These are phyloP conservation scores for Aspergillus uvarum DNA, from an alignment of 2,329 filamentous ascomycete genomes.

Conservation along the genomic window DNA sequence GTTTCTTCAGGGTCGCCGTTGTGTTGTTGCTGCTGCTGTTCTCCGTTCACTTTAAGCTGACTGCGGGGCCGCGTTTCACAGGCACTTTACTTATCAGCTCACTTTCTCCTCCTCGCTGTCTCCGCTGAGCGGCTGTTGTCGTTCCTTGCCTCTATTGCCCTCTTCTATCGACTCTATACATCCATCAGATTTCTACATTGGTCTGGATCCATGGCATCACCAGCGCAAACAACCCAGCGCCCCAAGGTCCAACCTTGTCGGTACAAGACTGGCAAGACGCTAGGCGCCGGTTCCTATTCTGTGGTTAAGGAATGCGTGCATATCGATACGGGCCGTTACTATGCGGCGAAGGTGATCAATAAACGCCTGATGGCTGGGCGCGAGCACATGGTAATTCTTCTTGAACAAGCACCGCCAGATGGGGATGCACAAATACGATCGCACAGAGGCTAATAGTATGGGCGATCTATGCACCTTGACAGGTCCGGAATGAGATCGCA, in stretches of 20 bases:
- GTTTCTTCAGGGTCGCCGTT: neutral
- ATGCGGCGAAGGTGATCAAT: slow-evolving; percentile 99
- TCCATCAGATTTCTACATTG: neutral
- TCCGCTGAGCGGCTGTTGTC: neutral
- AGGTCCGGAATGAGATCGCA: slow-evolving; percentile 97
- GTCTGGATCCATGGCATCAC: slow-evolving; percentile 31
- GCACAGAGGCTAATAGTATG: slow-evolving; percentile 12
- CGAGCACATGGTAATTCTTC: slow-evolving; percentile 81
- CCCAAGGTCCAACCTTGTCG: slow-evolving; percentile 88
- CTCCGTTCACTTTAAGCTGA: neutral
- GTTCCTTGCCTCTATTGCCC: neutral
- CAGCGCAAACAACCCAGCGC: slow-evolving; percentile 30
- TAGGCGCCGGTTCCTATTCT: slow-evolving; percentile 94
- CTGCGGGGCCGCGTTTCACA: slow-evolving; percentile 3
- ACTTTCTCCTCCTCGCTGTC: neutral
- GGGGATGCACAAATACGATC: slow-evolving; percentile 1
- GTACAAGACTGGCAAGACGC: slow-evolving; percentile 98
- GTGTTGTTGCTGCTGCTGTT: neutral
- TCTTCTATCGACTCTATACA: neutral
- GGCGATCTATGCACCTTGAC: slow-evolving; percentile 10
- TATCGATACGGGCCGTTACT: slow-evolving; percentile 95
- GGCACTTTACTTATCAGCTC: slow-evolving; percentile 2
- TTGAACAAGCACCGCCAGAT: neutral
- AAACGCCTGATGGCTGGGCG: slow-evolving; percentile 95
- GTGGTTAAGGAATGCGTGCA: slow-evolving; percentile 99